phyloP scores from a whole-genome alignment of 2,329 filamentous ascomycete genomes.

The Phialophora macrospora region DNA sequence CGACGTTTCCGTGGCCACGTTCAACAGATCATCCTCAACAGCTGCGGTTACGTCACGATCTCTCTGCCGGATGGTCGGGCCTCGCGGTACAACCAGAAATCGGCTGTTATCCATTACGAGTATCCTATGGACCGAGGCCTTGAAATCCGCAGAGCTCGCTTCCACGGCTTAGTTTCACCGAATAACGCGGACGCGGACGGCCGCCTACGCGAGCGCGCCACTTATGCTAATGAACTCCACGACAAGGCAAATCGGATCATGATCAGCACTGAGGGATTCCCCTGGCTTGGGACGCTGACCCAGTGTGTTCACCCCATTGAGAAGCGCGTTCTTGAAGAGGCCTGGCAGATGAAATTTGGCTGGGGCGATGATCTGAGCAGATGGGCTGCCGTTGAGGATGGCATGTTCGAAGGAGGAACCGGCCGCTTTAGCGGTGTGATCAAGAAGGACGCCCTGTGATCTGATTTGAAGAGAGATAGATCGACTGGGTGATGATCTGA shows the following conservation, averaged over 20 bases:
- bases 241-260: slow-evolving; percentile 4
- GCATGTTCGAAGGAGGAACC: slow-evolving; percentile 41
- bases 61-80: slow-evolving; percentile 34
- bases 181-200: neutral
- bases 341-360: slow-evolving; percentile 41
- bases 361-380: slow-evolving; percentile 37
- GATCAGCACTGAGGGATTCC: slow-evolving; percentile 21
- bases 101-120: slow-evolving; percentile 16
- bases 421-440: slow-evolving; percentile 42
- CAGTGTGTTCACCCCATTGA: slow-evolving; percentile 41
- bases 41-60: slow-evolving; percentile 63
- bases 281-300: slow-evolving; percentile 40
- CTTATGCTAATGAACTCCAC: neutral
- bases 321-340: slow-evolving; percentile 39
- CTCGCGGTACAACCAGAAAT: slow-evolving; percentile 46
- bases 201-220: neutral
- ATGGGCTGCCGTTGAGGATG: slow-evolving; percentile 41
- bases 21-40: slow-evolving; percentile 58
- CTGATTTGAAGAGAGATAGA: neutral
- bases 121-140: slow-evolving; percentile 30
- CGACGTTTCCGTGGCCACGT: slow-evolving; percentile 44
- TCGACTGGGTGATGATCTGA: neutral
- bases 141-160: slow-evolving; percentile 22
- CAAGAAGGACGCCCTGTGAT: slow-evolving; percentile 13
- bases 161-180: neutral